phyloP scores from a whole-genome alignment of 495 filamentous ascomycete genomes.

The Gamarada debralockiae region DNA sequence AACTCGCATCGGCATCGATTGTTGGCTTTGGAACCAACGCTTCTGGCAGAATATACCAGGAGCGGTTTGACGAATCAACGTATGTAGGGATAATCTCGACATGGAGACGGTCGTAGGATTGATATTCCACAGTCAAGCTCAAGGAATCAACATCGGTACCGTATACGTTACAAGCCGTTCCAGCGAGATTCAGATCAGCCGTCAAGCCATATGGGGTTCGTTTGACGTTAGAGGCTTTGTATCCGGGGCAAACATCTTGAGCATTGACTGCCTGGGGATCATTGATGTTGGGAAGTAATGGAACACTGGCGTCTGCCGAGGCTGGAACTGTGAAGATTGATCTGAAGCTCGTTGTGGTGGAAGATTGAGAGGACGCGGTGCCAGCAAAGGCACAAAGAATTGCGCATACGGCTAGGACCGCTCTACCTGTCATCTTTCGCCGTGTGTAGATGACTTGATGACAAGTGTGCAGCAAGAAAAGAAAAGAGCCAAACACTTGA shows the following conservation, averaged over 20 bases:
- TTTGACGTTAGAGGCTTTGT: slow-evolving; percentile 60
- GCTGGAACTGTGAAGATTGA: no score
- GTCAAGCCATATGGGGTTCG: slow-evolving; percentile 44
- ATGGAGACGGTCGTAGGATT: slow-evolving; percentile 68
- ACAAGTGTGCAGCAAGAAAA: no score
- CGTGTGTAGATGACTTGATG: no score
- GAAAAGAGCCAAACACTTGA: no score
- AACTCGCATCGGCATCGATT: slow-evolving; percentile 35
- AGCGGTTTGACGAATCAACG: slow-evolving; percentile 57
- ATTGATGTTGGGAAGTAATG: no score
- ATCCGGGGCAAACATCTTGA: slow-evolving; percentile 74
- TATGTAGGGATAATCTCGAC: slow-evolving; percentile 71
- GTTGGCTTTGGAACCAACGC: slow-evolving; percentile 57
- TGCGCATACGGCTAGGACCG: no score
- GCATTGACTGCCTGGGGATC: slow-evolving; percentile 52
- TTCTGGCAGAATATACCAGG: slow-evolving; percentile 65
- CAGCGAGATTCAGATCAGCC: slow-evolving; percentile 64
- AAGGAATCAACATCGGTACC: slow-evolving; percentile 65
- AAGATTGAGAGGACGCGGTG: no score
- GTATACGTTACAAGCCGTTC: slow-evolving; percentile 66
- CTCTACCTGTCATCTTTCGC: no score
- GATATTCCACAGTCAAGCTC: slow-evolving; percentile 66
- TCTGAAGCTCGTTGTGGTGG: no score
- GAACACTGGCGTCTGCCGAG: no score
- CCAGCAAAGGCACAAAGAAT: no score